Evolutionary conservation across 2,329 filamentous ascomycete genomes (phyloP).

Genomic region (Cladosporium velox): DNA sequence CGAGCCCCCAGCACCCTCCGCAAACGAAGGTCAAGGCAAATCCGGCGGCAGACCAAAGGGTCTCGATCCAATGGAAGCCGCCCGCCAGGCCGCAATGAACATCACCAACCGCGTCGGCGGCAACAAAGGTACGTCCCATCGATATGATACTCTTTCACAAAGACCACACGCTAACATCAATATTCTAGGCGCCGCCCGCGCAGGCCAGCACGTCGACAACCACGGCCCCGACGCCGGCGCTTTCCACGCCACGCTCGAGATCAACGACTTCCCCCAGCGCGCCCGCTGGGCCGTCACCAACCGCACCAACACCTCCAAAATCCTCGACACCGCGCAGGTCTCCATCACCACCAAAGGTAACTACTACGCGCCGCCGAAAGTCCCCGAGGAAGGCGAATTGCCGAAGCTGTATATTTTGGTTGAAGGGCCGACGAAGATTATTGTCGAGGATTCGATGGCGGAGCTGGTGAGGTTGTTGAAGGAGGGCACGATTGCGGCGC

Average conservation of each 20-base stretch:
- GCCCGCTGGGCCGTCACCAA: constrained; percentile 98
- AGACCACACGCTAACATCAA: constrained; percentile 14
- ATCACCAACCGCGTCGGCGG: constrained; percentile 90
- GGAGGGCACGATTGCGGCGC: constrained; percentile 86
- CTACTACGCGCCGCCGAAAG: constrained; percentile 81
- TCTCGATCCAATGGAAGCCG: constrained; percentile 44
- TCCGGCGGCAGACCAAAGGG: constrained; percentile 21
- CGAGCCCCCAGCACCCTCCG: constrained; percentile 58
- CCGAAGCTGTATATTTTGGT: constrained; percentile 98
- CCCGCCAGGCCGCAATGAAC: constrained; percentile 83
- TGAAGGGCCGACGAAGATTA: constrained; percentile 92
- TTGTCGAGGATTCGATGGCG: constrained; percentile 85
- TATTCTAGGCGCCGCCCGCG: constrained; percentile 65
- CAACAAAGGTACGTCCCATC: constrained; percentile 56
- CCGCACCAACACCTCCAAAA: constrained; percentile 96
- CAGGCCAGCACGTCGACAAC: constrained; percentile 95
- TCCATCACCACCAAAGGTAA: constrained; percentile 97
- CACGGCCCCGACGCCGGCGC: constrained; percentile 96
- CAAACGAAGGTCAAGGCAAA: constrained; percentile 41
- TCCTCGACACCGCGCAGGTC: constrained; percentile 88
- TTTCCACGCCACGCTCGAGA: constrained; percentile 95
- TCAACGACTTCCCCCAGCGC: constrained; percentile 99
- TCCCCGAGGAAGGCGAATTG: constrained; percentile 70
- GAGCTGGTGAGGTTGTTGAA: constrained; percentile 85
- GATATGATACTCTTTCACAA: too few relatives aligned